These are phyloP conservation scores for Volvariella surrecta DNA, from an alignment of 1,284 basidiomycete species.

Conservation along the genomic window DNA sequence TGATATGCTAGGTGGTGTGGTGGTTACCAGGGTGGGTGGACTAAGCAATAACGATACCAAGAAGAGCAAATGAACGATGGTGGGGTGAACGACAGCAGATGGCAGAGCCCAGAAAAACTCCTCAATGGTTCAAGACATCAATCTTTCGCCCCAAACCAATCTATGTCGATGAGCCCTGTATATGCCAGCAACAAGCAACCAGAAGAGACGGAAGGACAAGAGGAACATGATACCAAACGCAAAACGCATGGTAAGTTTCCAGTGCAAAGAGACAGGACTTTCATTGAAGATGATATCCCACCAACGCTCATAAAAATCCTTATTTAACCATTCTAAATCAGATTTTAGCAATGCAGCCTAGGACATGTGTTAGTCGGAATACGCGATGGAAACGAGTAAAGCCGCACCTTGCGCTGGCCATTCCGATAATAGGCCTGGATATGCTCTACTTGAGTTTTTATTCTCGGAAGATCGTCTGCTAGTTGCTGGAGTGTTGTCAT, in stretches of 20 bases:
- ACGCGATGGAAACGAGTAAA: conserved; percentile 6
- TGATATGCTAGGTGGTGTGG: conserved; percentile 5
- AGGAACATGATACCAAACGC: conserved; percentile 48
- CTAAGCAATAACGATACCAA: conserved; percentile 7
- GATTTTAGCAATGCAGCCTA: conserved; percentile 53
- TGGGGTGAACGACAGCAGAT: conserved; percentile 2
- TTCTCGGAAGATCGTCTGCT: conserved; percentile 46
- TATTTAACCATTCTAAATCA: conserved; percentile 65
- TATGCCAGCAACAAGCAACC: conserved; percentile 51
- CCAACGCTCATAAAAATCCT: conserved; percentile 64
- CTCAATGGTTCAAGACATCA: conserved; percentile 67
- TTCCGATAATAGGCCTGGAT: conserved; percentile 58
- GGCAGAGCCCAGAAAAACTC: conserved; percentile 2
- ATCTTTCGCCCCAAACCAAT: conserved; percentile 66
- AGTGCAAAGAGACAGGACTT: conserved; percentile 58
- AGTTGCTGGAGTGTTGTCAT: conserved; percentile 40
- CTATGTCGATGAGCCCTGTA: conserved; percentile 63
- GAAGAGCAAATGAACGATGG: conserved; percentile 3
- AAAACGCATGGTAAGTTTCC: conserved; percentile 53
- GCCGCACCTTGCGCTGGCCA: conserved; percentile 52
- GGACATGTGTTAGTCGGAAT: conserved; percentile 1
- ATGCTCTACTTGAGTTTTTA: conserved; percentile 48
- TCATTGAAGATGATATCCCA: conserved; percentile 61
- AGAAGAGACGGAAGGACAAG: conserved; percentile 48
- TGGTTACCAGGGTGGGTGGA: conserved; percentile 1